Evolutionary conservation across 768 basidiomycete genomes (phyloP), one percentile per base, ranked within the genome.

Genomic region (Pleurotus platypus): DNA sequence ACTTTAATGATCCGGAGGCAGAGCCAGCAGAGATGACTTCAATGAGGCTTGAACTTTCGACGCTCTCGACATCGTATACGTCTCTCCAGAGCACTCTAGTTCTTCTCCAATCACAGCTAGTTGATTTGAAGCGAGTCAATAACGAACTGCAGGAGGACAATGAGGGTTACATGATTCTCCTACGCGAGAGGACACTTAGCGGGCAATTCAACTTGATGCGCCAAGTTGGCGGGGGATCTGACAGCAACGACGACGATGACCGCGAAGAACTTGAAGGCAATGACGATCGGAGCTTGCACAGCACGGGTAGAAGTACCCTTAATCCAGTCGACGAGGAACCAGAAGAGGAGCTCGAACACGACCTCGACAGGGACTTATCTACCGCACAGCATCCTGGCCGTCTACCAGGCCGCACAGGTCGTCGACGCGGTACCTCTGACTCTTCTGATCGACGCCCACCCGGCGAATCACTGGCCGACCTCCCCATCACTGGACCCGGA

Each of bases 161-260:
- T 69, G 94, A 97, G 72, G 91, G 91, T 49, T 99, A 94, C 75
- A 93, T 96, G 82, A 92, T 95, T 60, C 80, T 99, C 39, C 74
- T 98, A 22, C 79, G 92, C 60, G 95, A 98, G 73, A 87, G 84
- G 75, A 98, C 97, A 0, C 71, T 98, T 45, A 94, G 80, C 61
- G 96, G 96, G 3, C 89, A 91, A 63, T 92, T 90, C 67, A 87
- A 92, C 67, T 74, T 91, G 60, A 75, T 86, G 68, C 84, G 78
- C 63, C 84, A 87, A 69, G 85, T 89, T 35, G 83, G 82, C 42
- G 80, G 75, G 45, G 72, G 70, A 50, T 67, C 67, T n/a, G 69
- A 60, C 24, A 69, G 66, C 46, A 58, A 59, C 12, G 69, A 70
- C 16, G 71, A 58, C 40, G 69, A 73, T 13, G 78, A 76, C 3